Evolutionary conservation across 2,329 filamentous ascomycete species (phyloP).

Genomic region (Diaporthe citriasiana): DNA sequence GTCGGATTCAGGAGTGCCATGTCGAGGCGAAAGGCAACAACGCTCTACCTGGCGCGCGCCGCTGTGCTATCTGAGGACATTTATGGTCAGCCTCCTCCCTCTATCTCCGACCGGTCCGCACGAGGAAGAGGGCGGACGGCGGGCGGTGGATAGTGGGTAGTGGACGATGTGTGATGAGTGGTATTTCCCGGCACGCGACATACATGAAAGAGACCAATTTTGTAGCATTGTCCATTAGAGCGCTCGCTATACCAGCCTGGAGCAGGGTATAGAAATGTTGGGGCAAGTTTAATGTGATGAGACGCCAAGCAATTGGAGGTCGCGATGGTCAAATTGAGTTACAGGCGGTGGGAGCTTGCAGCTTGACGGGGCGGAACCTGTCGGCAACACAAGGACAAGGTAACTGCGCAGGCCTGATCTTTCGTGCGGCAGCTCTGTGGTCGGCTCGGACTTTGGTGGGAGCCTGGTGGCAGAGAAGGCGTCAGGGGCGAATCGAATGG

Average conservation of each 20-base stretch:
- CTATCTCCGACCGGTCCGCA: conserved; percentile 32
- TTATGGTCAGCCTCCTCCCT: conserved; percentile 27
- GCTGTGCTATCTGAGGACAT: conserved; percentile 40
- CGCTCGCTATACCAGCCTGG: conserved; percentile 30
- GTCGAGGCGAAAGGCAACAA: conserved; percentile 46
- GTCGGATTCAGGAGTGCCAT: conserved; percentile 81
- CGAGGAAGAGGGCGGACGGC: background rate
- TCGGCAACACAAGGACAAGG: conserved; percentile 14
- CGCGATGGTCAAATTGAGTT: conserved; percentile 27
- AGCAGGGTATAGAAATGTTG: conserved; percentile 33
- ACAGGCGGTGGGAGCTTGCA: conserved; percentile 16
- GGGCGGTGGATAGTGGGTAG: background rate
- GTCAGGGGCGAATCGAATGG: conserved; percentile 6
- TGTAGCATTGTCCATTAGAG: conserved; percentile 42
- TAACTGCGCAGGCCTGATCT: background rate
- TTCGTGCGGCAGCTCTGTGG: background rate
- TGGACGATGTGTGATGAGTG: background rate
- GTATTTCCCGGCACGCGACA: conserved; percentile 22
- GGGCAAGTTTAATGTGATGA: conserved; percentile 21
- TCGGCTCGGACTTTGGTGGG: background rate
- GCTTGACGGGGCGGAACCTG: conserved; percentile 9
- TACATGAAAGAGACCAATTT: conserved; percentile 41
- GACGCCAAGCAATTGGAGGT: conserved; percentile 33
- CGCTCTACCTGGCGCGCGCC: conserved; percentile 44
- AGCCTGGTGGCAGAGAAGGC: background rate